Evolutionary conservation across 192 early-diverging fungal species (phyloP).

Genomic region (Entophlyctis luteolus): DNA sequence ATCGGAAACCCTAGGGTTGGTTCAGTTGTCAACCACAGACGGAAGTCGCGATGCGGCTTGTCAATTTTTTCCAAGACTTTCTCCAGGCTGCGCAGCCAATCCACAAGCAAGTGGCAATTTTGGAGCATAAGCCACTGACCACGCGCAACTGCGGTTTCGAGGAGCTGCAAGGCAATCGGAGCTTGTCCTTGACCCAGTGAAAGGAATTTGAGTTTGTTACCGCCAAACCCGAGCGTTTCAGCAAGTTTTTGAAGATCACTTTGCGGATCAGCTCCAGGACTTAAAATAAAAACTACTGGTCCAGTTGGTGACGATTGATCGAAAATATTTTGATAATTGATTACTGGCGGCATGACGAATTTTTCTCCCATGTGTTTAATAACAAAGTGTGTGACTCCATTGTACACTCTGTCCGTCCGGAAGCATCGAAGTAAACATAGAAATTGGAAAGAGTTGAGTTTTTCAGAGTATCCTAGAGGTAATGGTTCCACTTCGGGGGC

Average conservation of each 20-base stretch:
- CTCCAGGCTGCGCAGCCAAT: constrained; percentile 52
- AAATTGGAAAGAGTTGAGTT: constrained; percentile 52
- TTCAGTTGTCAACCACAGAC: constrained; percentile 61
- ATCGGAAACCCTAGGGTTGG: constrained; percentile 57
- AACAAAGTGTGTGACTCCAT: constrained; percentile 60
- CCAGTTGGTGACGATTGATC: constrained; percentile 58
- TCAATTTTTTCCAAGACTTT: constrained; percentile 64
- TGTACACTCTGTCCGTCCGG: constrained; percentile 58
- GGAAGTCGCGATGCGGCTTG: constrained; percentile 58
- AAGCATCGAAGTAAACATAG: constrained; percentile 58
- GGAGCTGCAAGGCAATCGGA: constrained; percentile 57
- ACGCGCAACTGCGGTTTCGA: constrained; percentile 58
- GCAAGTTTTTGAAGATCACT: constrained; percentile 61
- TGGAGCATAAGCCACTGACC: constrained; percentile 65
- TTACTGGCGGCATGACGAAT: constrained; percentile 64
- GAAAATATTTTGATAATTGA: constrained; percentile 64
- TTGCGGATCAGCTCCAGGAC: constrained; percentile 62
- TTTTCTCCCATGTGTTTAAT: constrained; percentile 61
- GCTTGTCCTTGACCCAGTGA: constrained; percentile 63
- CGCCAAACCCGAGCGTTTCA: constrained; percentile 56
- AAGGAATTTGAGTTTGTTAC: constrained; percentile 56
- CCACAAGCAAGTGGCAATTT: constrained; percentile 58
- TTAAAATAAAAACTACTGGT: constrained; percentile 59
- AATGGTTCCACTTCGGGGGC: constrained; percentile 49
- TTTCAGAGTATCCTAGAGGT: constrained; percentile 52